A percentile compares a stretch with the other conserved stretches of the same genome.
phyloP scores from a whole-genome alignment of 352 stramenopile genomes.

The Globisporangium megalacanthum region DNA sequence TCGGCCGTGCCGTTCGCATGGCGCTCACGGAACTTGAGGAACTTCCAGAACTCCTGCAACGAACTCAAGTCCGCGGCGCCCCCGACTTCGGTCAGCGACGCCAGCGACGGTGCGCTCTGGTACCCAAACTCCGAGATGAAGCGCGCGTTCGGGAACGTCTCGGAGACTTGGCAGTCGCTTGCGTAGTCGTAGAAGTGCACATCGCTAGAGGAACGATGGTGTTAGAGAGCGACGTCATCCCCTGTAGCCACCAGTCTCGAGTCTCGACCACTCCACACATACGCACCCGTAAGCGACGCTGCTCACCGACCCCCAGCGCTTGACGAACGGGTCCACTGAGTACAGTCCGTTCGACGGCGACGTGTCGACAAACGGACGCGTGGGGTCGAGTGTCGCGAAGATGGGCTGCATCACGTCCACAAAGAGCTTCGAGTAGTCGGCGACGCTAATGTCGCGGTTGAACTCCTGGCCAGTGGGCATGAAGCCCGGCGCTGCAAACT shows the following conservation, averaged over 20 bases:
- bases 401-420: constrained; percentile 62
- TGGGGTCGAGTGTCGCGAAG: constrained; percentile 41
- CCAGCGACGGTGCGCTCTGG: constrained; percentile 66
- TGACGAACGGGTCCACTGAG: constrained; percentile 70
- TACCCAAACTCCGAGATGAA: constrained; percentile 89
- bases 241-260: constrained; percentile 1
- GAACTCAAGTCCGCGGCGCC: constrained; percentile 46
- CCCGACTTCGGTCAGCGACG: constrained; percentile 46
- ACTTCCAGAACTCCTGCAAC: constrained; percentile 64
- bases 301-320: constrained; percentile 72
- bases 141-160: constrained; percentile 59
- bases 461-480: constrained; percentile 44
- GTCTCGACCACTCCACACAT: not conserved
- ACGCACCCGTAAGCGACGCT: constrained; percentile 48
- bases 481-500: constrained; percentile 52
- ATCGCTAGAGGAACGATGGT: constrained; percentile 32
- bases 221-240: not conserved
- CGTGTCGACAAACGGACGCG: constrained; percentile 77
- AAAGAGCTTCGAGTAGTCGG: constrained; percentile 79
- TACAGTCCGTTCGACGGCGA: constrained; percentile 84
- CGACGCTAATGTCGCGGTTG: constrained; percentile 74
- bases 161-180: constrained; percentile 66
- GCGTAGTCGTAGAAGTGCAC: constrained; percentile 86
- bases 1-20: constrained; percentile 71
- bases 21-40: constrained; percentile 77